Evolutionary conservation across 2,329 filamentous ascomycete genomes (phyloP).

Genomic region (Colletotrichum sidae): DNA sequence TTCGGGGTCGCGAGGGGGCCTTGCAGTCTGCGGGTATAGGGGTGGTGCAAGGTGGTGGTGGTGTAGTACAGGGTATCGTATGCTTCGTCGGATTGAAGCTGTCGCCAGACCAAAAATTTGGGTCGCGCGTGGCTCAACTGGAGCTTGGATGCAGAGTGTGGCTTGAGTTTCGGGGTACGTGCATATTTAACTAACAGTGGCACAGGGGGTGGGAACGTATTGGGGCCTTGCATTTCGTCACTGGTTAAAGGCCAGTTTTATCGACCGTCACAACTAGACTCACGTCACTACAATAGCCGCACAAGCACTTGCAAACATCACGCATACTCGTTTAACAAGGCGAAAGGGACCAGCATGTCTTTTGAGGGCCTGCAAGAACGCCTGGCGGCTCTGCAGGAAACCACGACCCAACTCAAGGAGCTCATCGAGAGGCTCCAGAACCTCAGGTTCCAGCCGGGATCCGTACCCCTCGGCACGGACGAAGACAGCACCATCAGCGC

Average conservation of each 20-base stretch:
- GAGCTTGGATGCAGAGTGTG: slow-evolving; percentile 33
- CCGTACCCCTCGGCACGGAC: slow-evolving; percentile 61
- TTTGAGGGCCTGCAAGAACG: slow-evolving; percentile 72
- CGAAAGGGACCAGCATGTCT: slow-evolving; percentile 54
- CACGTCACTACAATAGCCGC: neutral
- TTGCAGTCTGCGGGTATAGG: neutral
- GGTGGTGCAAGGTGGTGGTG: neutral
- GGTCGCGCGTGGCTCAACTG: slow-evolving; percentile 28
- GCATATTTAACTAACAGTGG: slow-evolving; percentile 4
- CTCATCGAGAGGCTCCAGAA: slow-evolving; percentile 70
- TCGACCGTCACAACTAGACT: slow-evolving; percentile 1
- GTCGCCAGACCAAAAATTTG: slow-evolving; percentile 36
- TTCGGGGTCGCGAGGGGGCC: neutral
- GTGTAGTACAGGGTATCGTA: neutral
- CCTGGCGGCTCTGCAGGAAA: slow-evolving; percentile 70
- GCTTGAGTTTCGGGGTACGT: neutral
- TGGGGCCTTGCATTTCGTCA: slow-evolving; percentile 39
- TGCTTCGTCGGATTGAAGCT: slow-evolving; percentile 2
- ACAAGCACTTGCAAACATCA: neutral
- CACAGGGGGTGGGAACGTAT: neutral
- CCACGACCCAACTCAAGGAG: slow-evolving; percentile 65
- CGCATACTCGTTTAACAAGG: too few relatives aligned
- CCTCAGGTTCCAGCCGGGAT: slow-evolving; percentile 69
- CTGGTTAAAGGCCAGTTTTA: slow-evolving; percentile 39
- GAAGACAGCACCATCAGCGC: slow-evolving; percentile 68